Base-by-base conservation (phyloP, 2,329 filamentous ascomycete genomes). In the Stagonosporopsis vannaccii region DNA sequence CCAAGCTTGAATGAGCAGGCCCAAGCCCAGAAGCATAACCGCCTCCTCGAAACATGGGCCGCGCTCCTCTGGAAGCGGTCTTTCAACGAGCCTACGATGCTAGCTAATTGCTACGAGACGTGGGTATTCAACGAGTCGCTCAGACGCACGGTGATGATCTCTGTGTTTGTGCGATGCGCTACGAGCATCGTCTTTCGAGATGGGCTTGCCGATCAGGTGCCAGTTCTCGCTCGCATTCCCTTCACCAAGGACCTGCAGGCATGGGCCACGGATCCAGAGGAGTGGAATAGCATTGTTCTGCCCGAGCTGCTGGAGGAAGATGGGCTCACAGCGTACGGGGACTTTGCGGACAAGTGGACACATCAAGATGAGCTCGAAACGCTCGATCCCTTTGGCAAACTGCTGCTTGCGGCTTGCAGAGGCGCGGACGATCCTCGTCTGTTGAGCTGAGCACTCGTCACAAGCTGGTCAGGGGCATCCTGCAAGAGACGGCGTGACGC, bases 71-170 rank as follows among this genome's bases (percentile, higher is more conserved):
- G 66, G 68, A 71, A 69, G 43, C 66, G 69, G 20, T 65, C 55
- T 4, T 51, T 49, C 42, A 52, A 22, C 11, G 54, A 56, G 30
- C 53, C 47, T 9, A 22, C 15, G 3, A 15, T 47, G 20, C 42
- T 51, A 2, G 47, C 36, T 1, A 43, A 45, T 17, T 56, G 46
- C 37, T 47, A 56, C 36, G 47, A 51, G 19, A 47, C 46, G 6
- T 72, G 67, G 66, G 48, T 70, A 3, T 73, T 73, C 47, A 59
- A 69, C 43, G 70, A 72, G 39, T 72, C 68, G 6, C 52, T 73
- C 0, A 66, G 70, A 3, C 60, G 69, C 49, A 70, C 70, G 1
- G 61, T 72, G 9, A 54, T 73, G 46, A 68, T 72, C 11, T 69
- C 68, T 0, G 61, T 68, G 1, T 69, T 70, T 33, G 42, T 67